A percentile compares a stretch with the other conserved stretches of the same genome.
phyloP scores from a whole-genome alignment of 306 rosid genomes.

The Medicago lupulina region DNA sequence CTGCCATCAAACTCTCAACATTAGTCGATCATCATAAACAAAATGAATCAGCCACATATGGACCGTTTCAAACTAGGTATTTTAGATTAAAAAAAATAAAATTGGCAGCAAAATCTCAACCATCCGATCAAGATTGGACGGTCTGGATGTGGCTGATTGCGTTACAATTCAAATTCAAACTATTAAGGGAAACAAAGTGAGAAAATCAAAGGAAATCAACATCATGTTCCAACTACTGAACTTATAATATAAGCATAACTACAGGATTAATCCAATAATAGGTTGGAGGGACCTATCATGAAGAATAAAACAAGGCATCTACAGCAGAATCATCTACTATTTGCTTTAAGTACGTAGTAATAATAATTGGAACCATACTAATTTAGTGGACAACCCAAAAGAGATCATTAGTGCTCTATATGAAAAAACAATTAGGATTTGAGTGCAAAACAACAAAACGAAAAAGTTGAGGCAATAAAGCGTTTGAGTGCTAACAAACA shows the following conservation, averaged over 20 bases:
- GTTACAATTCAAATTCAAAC: neutral
- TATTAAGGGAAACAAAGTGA: neutral
- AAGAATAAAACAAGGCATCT: slow-evolving; percentile 33
- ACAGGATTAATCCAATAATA: slow-evolving; percentile 20
- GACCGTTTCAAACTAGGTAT: too few relatives aligned
- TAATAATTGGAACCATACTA: slow-evolving; percentile 33
- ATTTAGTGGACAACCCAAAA: slow-evolving; percentile 30
- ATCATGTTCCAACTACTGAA: slow-evolving; percentile 8
- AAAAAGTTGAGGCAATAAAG: too few relatives aligned
- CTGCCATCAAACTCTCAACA: slow-evolving; percentile 52
- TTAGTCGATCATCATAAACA: slow-evolving; percentile 9
- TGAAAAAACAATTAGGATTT: slow-evolving; percentile 36
- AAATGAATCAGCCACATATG: neutral
- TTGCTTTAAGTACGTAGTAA: slow-evolving; percentile 38
- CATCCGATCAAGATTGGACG: too few relatives aligned
- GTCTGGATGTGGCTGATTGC: too few relatives aligned
- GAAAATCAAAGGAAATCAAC: slow-evolving; percentile 16
- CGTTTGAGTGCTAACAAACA: too few relatives aligned
- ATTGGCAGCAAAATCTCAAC: too few relatives aligned
- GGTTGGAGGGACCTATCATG: slow-evolving; percentile 30
- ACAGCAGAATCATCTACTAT: slow-evolving; percentile 34
- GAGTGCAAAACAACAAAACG: too few relatives aligned
- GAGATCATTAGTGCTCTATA: neutral
- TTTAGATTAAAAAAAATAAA: too few relatives aligned
- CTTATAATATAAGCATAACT: slow-evolving; percentile 4